Evolutionary conservation across 2,329 filamentous ascomycete genomes (phyloP), one percentile per base, ranked within the genome.

Genomic region (Bipolaris zeicola): DNA sequence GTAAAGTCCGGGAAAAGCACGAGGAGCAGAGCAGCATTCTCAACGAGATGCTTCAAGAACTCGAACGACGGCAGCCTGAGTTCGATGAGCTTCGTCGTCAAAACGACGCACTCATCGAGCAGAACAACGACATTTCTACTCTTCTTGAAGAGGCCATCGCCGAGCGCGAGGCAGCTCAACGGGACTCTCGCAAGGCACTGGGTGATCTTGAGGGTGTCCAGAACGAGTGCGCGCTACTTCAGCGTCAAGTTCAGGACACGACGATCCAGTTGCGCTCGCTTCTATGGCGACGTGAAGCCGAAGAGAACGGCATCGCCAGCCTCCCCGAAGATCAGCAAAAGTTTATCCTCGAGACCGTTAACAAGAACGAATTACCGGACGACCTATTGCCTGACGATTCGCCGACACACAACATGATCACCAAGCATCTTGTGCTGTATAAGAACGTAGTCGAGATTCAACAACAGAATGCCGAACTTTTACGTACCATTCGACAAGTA

Each of bases 201-300:
- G 85, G 85, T n/a, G 85, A 91, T 54, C 83, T 92, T 52, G 83
- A 84, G 56, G 84, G 84, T 16, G 75, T 83, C 24, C 76, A 78
- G 5, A 83, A 81, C 43, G 92, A 98, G 76, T 83, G 85, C 31
- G 88, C 90, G 58, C 91, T 97, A 37, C 81, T 96, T 22, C 89
- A 89, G 49, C 90, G 92, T 63, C 92, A 97, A 73, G 82, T 98
- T 7, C 89, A 94, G 33, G 95, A 98, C 74, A 83, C 96, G 18
- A 92, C 92, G 67, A 88, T 90, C 1, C 93, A 99, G 75, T 86
- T 97, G 62, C 96, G 96, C 74, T 88, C 96, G 71, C 84, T 99
- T 5, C 83, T 97, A 4, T 90, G 96, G 76, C 94, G 96, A 75
- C 84, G 92, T 55, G 89, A 96, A 68, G 87, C 91, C 18, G 86